Evolutionary conservation across 2,329 filamentous ascomycete species (phyloP).

Genomic region (Achaetomium macrosporum): DNA sequence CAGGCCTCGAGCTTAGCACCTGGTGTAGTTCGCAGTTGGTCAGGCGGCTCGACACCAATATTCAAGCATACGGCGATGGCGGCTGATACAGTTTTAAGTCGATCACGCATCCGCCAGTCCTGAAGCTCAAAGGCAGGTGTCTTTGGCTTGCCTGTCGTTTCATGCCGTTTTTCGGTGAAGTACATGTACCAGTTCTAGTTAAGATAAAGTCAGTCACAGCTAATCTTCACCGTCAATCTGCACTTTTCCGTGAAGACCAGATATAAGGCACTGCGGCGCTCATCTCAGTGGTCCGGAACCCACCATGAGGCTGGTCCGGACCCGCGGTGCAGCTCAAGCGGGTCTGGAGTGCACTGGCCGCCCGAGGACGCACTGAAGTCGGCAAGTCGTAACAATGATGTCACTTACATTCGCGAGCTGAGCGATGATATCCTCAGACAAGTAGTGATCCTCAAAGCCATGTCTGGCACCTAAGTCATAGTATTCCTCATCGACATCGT

Average conservation of each 20-base stretch:
- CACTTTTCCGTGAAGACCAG: too few species aligned
- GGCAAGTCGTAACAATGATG: not conserved
- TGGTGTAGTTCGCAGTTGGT: conserved; percentile 91
- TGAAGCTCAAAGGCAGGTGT: conserved; percentile 61
- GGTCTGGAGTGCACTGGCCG: conserved; percentile 1
- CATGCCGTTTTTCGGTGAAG: conserved; percentile 95
- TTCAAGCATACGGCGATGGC: conserved; percentile 92
- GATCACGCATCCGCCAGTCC: conserved; percentile 96
- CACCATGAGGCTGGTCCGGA: not conserved
- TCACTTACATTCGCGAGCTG: conserved; percentile 68
- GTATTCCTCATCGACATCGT: conserved; percentile 40
- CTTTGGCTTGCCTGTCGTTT: conserved; percentile 84
- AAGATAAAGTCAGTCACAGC: conserved; percentile 15
- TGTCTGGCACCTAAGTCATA: conserved; percentile 62
- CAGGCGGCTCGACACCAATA: conserved; percentile 93
- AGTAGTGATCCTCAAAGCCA: conserved; percentile 89
- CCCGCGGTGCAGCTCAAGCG: not conserved
- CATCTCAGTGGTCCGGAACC: not conserved
- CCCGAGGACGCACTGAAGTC: not conserved
- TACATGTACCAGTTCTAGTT: conserved; percentile 97
- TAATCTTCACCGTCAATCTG: not conserved
- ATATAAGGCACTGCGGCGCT: not conserved
- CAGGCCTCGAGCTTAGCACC: conserved; percentile 93
- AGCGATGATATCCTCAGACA: conserved; percentile 82
- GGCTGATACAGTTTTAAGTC: conserved; percentile 93